These are phyloP conservation scores for Verbascum thapsus DNA, from an alignment of 257 asterid genomes.

Conservation along the genomic window DNA sequence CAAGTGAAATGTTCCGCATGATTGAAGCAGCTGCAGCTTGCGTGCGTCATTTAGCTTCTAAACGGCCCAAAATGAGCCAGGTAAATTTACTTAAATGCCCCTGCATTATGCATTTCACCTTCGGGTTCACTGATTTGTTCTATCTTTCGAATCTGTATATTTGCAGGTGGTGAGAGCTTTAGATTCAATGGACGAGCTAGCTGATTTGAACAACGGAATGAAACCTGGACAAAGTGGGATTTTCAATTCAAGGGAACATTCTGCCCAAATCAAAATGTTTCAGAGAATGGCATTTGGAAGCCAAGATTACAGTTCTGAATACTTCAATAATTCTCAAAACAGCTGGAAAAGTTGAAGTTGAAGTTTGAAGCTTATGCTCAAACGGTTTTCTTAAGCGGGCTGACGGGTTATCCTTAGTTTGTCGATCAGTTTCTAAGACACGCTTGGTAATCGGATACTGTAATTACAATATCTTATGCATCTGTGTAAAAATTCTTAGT, in stretches of 20 bases:
- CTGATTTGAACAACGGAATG: slow-evolving; percentile 79
- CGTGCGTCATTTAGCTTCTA: slow-evolving; percentile 75
- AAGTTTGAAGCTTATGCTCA: too few relatives aligned
- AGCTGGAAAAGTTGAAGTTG: slow-evolving; percentile 55
- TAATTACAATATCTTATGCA: slow-evolving; percentile 22
- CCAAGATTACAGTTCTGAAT: slow-evolving; percentile 70
- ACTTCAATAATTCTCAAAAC: slow-evolving; percentile 51
- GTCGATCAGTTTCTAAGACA: slow-evolving; percentile 1
- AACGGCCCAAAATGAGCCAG: slow-evolving; percentile 84
- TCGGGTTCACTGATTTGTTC: not conserved
- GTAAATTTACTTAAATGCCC: slow-evolving; percentile 30
- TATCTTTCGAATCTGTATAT: not conserved
- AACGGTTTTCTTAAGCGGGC: too few relatives aligned
- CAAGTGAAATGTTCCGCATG: slow-evolving; percentile 78
- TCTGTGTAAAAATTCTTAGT: slow-evolving; percentile 13
- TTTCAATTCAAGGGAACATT: slow-evolving; percentile 73
- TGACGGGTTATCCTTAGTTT: too few relatives aligned
- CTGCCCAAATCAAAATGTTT: slow-evolving; percentile 86
- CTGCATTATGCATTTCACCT: slow-evolving; percentile 2
- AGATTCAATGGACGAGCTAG: slow-evolving; percentile 68
- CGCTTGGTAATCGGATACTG: slow-evolving; percentile 23
- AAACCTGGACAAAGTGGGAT: slow-evolving; percentile 87
- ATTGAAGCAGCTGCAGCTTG: slow-evolving; percentile 95
- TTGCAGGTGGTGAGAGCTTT: slow-evolving; percentile 78
- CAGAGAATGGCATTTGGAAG: slow-evolving; percentile 92